Evolutionary conservation across 768 basidiomycete genomes (phyloP).

Genomic region (Lentinula guzmanii): DNA sequence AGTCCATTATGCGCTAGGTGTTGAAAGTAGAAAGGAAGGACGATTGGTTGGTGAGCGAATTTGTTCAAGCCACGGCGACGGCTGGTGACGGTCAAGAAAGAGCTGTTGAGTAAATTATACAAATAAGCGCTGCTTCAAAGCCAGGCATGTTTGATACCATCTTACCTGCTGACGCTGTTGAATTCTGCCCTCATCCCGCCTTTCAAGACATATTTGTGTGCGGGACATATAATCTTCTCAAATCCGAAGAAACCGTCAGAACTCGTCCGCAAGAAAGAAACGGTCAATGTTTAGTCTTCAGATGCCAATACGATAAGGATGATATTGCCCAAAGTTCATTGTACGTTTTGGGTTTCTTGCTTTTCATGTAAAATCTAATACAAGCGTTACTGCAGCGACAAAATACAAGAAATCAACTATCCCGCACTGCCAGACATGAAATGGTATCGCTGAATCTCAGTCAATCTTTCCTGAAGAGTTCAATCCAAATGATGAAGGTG

Average conservation of each 20-base stretch:
- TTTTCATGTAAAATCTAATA: neutral
- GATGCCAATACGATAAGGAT: conserved; percentile 17
- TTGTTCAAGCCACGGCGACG: neutral
- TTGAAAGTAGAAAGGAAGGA: neutral
- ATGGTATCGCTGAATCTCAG: conserved; percentile 49
- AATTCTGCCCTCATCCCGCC: conserved; percentile 76
- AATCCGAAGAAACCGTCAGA: conserved; percentile 6
- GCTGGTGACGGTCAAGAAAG: neutral
- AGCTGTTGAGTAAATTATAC: neutral
- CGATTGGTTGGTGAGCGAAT: neutral
- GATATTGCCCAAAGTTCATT: conserved; percentile 10
- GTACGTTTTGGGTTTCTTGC: conserved; percentile 23
- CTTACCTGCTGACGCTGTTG: conserved; percentile 86
- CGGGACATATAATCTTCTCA: conserved; percentile 83
- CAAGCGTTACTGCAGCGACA: conserved; percentile 28
- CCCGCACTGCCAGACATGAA: conserved; percentile 92
- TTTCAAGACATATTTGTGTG: conserved; percentile 68
- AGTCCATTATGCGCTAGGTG: conserved; percentile 42
- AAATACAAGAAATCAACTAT: conserved; percentile 62
- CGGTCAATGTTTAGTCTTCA: conserved; percentile 72
- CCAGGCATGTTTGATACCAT: conserved; percentile 32
- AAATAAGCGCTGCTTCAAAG: neutral
- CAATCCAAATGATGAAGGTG: conserved; percentile 38
- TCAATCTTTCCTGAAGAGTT: neutral
- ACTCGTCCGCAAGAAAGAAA: conserved; percentile 34